Percentiles rank a stretch among this genome's conserved stretches.
phyloP scores from a whole-genome alignment of 768 basidiomycete species.

The Phanerochaete carnosa region DNA sequence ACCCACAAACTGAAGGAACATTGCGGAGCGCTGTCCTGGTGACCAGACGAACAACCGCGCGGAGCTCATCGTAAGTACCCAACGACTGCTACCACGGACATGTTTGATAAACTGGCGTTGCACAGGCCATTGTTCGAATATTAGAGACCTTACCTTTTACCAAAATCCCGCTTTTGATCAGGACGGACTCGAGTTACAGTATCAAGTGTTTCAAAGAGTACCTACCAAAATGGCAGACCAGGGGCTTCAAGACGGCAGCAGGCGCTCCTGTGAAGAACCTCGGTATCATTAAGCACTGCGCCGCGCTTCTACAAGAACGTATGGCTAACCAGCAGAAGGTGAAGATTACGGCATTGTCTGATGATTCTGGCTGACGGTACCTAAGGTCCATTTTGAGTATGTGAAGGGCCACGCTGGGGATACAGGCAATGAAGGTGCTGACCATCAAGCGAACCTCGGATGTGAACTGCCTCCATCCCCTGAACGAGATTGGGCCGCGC shows the following conservation, averaged over 20 bases:
- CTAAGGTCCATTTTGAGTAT: slow-evolving; percentile 46
- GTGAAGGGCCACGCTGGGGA: slow-evolving; percentile 80
- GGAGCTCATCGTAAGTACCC: slow-evolving; percentile 67
- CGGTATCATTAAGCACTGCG: slow-evolving; percentile 66
- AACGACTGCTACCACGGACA: not conserved
- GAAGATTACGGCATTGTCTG: slow-evolving; percentile 3
- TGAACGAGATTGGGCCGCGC: slow-evolving; percentile 60
- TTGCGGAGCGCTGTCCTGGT: slow-evolving; percentile 80
- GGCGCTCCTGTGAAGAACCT: slow-evolving; percentile 70
- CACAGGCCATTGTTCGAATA: slow-evolving; percentile 78
- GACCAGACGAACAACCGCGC: slow-evolving; percentile 86
- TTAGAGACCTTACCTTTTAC: slow-evolving; percentile 67
- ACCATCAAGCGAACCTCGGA: slow-evolving; percentile 65
- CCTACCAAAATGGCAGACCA: slow-evolving; percentile 64
- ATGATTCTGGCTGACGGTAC: not conserved
- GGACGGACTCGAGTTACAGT: slow-evolving; percentile 83
- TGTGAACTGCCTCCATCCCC: slow-evolving; percentile 31
- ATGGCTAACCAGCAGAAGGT: slow-evolving; percentile 50
- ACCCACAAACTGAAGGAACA: slow-evolving; percentile 48
- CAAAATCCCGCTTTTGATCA: slow-evolving; percentile 62
- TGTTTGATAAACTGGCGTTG: not conserved
- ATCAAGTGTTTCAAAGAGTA: slow-evolving; percentile 71
- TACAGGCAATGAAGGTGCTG: slow-evolving; percentile 86
- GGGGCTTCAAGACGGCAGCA: slow-evolving; percentile 42
- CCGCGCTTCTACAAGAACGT: slow-evolving; percentile 57